A percentile compares a stretch with the other conserved stretches of the same genome.
Evolutionary conservation across 768 basidiomycete genomes (phyloP).

Genomic region (Lactarius indigo): DNA sequence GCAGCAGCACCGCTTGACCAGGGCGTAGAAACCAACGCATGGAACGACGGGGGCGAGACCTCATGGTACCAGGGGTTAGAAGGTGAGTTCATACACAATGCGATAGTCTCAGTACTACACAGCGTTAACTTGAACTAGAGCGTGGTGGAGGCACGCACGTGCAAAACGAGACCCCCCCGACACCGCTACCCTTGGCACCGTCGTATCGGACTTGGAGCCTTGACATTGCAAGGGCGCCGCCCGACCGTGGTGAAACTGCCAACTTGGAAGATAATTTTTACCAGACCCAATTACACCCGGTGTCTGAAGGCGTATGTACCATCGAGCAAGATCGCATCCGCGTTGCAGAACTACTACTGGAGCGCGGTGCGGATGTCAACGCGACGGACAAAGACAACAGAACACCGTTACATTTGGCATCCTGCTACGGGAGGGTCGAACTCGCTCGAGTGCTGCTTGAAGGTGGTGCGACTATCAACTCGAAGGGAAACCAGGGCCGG

Average conservation of each 20-base stretch:
- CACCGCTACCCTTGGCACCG: no score
- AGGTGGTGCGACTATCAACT: background rate
- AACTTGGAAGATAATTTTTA: background rate
- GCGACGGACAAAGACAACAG: background rate
- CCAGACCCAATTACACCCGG: background rate
- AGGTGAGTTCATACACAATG: no score
- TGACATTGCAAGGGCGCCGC: no score
- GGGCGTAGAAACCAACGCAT: no score
- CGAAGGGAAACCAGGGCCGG: background rate
- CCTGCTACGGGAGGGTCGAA: background rate
- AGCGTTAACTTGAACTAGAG: no score
- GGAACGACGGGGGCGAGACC: no score
- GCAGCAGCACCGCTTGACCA: background rate
- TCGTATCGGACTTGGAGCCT: no score
- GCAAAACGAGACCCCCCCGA: no score
- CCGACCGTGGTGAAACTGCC: background rate
- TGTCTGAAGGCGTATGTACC: background rate
- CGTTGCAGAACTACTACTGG: background rate
- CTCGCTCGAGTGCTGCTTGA: background rate
- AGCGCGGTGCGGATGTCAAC: background rate
- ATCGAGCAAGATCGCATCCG: background rate
- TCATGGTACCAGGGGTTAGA: no score
- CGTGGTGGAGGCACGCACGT: no score
- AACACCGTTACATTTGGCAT: background rate
- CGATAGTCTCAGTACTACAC: no score